Evolutionary conservation across 2,329 filamentous ascomycete genomes (phyloP), one percentile per base, ranked within the genome.

Genomic region (Alternaria gaisen): DNA sequence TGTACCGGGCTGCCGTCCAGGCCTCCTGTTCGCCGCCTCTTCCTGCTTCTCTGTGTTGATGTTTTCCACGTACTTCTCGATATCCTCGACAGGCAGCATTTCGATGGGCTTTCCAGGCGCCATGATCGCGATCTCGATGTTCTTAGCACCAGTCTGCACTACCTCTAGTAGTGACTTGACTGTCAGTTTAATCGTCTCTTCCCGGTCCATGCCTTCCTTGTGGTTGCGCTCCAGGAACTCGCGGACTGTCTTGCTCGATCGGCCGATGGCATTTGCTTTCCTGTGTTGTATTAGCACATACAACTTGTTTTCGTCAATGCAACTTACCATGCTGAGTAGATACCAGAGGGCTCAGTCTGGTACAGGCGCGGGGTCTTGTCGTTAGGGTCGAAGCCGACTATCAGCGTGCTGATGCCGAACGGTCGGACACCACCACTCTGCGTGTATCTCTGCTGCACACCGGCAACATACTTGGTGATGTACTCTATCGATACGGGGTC

Each of bases 11-110:
- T 88, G 87, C 71, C 70, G 79, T 46, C 82, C 82, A 18, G 77
- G 79, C 44, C 97, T 96, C 90, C 97, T 97, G 87, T 93, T 97
- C 41, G 92, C 93, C 24, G 94, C 94, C 84, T 99, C 95, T 81
- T 98, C 95, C 79, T 97, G 94, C 87, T 99, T 99, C 87, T 99
- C 96, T 74, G 94, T 91, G 85, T 99, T 97, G 80, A 99, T 99
- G 81, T 89, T 95, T 89, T 98, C 98, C 77, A 99, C 96, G 77
- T 97, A 97, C 72, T 88, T 88, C 85, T 99, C 95, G 75, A 99
- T 99, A 75, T 97, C 92, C 80, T 98, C 94, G 32, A 94, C 91
- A 3, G 93, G 92, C 71, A 99, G 87, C 89, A 97, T 94, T 85
- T 98, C 94, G 66, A 99, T 88, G 16, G 86, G 81, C 85, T 97